Conservation (phyloP, 2,329 filamentous ascomycete genomes). For the Pestalotiopsis sp. region DNA sequence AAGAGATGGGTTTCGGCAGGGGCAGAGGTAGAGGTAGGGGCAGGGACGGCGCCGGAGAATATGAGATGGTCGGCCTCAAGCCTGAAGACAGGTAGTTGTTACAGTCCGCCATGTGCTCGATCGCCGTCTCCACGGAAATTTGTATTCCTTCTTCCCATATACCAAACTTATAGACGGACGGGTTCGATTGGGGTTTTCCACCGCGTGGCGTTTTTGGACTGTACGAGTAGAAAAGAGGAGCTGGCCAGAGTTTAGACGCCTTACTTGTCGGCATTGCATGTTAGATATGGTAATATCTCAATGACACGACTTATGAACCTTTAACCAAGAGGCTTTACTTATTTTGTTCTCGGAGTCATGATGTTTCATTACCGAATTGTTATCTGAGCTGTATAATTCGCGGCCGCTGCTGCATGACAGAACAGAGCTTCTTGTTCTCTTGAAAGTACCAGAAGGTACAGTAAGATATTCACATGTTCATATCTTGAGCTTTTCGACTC, state of each 20-base stretch:
- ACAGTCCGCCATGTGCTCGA: conserved; percentile 20
- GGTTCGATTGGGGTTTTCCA: conserved; percentile 27
- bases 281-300: conserved; percentile 1
- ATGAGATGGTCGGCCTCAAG: conserved; percentile 56
- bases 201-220: conserved; percentile 35
- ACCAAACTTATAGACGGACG: conserved; percentile 3
- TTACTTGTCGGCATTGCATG: not conserved
- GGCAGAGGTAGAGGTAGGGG: conserved; percentile 55
- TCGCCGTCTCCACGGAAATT: not conserved
- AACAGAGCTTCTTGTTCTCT: no score
- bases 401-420: no score
- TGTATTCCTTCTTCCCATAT: not conserved
- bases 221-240: conserved; percentile 18
- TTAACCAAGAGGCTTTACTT: not conserved
- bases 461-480: no score
- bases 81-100: conserved; percentile 21
- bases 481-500: no score
- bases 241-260: not conserved
- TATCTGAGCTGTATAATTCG: no score
- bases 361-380: no score
- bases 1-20: conserved; percentile 52
- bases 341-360: no score
- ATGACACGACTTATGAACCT: conserved; percentile 5
- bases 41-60: conserved; percentile 59
- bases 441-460: no score